Conservation (phyloP, 805 yeast species). For the Nakazawaea ernobii region DNA sequence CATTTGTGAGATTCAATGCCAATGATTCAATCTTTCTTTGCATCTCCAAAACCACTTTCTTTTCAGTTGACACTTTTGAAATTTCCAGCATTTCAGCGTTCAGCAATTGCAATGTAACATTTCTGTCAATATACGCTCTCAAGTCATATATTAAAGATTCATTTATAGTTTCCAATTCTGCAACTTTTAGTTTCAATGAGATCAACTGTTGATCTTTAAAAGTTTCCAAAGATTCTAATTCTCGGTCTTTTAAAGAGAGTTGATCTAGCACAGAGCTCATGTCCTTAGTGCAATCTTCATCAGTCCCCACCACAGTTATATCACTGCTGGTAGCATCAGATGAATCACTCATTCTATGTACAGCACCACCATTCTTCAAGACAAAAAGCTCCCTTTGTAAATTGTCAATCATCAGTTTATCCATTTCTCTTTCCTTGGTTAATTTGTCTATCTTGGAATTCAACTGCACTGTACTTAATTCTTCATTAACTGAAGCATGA, state of each 20-base stretch:
- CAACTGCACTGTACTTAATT: constrained; percentile 27
- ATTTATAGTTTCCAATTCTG: constrained; percentile 13
- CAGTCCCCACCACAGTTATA: constrained; percentile 18
- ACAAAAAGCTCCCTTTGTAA: background rate
- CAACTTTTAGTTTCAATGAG: constrained; percentile 11
- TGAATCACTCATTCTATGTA: background rate
- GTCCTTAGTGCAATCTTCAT: constrained; percentile 18
- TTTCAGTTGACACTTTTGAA: background rate
- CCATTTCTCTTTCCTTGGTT: background rate
- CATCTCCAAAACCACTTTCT: background rate
- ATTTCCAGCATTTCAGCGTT: constrained; percentile 10
- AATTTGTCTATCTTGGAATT: constrained; percentile 1
- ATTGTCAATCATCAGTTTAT: background rate
- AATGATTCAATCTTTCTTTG: background rate
- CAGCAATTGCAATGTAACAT: constrained; percentile 36
- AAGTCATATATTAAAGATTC: constrained; percentile 18
- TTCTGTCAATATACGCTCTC: constrained; percentile 19
- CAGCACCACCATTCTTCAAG: background rate
- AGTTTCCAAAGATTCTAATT: background rate
- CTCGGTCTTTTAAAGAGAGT: background rate
- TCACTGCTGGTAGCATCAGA: constrained; percentile 4
- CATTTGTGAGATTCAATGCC: background rate
- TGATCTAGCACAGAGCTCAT: constrained; percentile 15
- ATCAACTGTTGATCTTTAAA: constrained; percentile 10
- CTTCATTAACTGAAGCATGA: constrained; percentile 57